Percentiles rank a stretch among this genome's conserved stretches.
phyloP scores from a whole-genome alignment of 2,329 filamentous ascomycete genomes.

The Colletotrichum melonis region DNA sequence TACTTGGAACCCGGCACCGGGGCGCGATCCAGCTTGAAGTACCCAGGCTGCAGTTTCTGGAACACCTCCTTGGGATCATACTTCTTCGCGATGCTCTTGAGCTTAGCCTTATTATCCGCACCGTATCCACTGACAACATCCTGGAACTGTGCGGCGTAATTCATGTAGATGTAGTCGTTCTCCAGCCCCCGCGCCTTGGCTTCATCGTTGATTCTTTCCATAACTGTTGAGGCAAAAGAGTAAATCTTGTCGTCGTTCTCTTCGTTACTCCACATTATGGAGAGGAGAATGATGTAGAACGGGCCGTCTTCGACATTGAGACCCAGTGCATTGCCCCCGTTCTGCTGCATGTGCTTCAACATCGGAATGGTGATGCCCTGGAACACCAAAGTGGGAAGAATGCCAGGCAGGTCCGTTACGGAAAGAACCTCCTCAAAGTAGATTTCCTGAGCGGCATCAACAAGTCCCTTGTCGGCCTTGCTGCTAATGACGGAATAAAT shows the following conservation, averaged over 20 bases:
- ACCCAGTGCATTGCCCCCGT: conserved; percentile 52
- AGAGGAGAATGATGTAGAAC: conserved; percentile 38
- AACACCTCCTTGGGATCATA: conserved; percentile 50
- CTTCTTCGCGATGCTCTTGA: conserved; percentile 42
- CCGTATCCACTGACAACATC: conserved; percentile 53
- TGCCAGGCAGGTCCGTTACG: conserved; percentile 37
- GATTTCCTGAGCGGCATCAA: conserved; percentile 33
- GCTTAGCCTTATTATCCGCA: conserved; percentile 45
- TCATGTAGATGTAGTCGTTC: conserved; percentile 51
- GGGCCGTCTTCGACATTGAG: conserved; percentile 43
- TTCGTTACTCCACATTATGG: conserved; percentile 38
- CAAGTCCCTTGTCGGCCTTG: conserved; percentile 29
- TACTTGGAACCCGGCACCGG: conserved; percentile 25
- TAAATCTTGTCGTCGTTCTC: conserved; percentile 38
- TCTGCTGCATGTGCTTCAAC: conserved; percentile 47
- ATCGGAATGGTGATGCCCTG: conserved; percentile 55
- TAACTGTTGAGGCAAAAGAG: conserved; percentile 32
- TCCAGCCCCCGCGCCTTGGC: conserved; percentile 27
- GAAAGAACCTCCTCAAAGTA: conserved; percentile 26
- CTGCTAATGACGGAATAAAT: conserved; percentile 38
- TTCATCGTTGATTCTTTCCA: conserved; percentile 36
- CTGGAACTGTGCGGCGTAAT: conserved; percentile 54
- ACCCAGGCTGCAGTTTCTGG: conserved; percentile 45
- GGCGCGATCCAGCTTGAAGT: conserved; percentile 42
- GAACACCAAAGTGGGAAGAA: conserved; percentile 44